Base-by-base conservation (phyloP, 306 rosid species). In the Vicia villosa region DNA sequence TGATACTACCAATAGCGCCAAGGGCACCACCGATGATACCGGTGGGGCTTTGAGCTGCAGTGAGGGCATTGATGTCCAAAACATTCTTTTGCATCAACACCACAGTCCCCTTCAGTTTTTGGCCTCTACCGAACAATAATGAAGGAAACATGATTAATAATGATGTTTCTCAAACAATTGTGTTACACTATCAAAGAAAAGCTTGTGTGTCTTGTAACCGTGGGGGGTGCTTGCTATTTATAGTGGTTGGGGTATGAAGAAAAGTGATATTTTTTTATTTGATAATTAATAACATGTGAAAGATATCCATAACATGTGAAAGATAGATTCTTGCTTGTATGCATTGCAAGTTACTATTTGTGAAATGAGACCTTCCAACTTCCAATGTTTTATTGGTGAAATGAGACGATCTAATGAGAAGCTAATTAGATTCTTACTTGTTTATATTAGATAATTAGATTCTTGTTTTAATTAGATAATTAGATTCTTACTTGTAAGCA, bases 61-160 rank as follows among this genome's bases (percentile, higher is more conserved):
- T 52, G 32, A 52, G 58, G 0, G 58, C n/a, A 11, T 52, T 52
- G 4, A 52, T 52, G 14, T 52, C 58, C 58, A 52, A 20, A 5
- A 52, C 58, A 52, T 52, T 21, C 58, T 10, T 52, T 10, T 52
- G 58, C 58, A 52, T 52, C 32, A 52, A 21, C 28, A 52, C 28
- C 58, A 52, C 58, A 20, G 3, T 52, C 8, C 58, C 58, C 58
- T 52, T 52, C 32, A 52, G n/a, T 10, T 20, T 52, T 52, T 52
- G 8, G n/a, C 58, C 3, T 52, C 15, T 52, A 1, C 22, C 0
- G 17, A 8, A 3, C 17, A 62, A 3, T 10, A 21, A 21, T 11
- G 67, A 37, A 61, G 24, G 1, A 24, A 59, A 15, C 15, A 10
- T 55, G 2, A 24, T 19, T 20, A 22, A 55, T 24, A 5, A n/a